Evolutionary conservation across 176 grass and related monocot genomes (phyloP).

Genomic region (Leersia perrieri): DNA sequence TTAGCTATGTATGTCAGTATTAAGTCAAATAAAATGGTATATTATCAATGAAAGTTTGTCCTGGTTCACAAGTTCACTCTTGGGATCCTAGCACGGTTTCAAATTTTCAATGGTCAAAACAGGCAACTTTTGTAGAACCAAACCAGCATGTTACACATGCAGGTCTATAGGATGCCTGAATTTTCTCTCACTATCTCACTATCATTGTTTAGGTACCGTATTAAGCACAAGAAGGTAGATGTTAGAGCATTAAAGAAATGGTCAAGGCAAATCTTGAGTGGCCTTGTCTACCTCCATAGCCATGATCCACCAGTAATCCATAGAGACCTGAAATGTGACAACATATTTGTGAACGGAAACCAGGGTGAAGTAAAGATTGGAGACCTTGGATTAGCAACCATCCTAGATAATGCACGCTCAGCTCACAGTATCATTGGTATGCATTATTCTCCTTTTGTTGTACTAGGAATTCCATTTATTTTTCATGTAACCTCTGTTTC

Average conservation of each 20-base stretch:
- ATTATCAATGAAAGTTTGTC: background rate
- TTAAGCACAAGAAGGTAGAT: slow-evolving; percentile 74
- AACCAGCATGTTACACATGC: background rate
- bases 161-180: background rate
- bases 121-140: background rate
- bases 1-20: background rate
- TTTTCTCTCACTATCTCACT: background rate
- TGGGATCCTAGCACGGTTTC: background rate
- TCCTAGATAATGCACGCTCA: slow-evolving; percentile 67
- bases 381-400: slow-evolving; percentile 75
- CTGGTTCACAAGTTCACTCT: background rate
- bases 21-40: background rate
- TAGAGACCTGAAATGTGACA: slow-evolving; percentile 75
- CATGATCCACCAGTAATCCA: slow-evolving; percentile 82
- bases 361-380: slow-evolving; percentile 87
- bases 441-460: background rate
- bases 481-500: slow-evolving; percentile 1
- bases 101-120: background rate
- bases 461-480: background rate
- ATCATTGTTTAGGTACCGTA: slow-evolving; percentile 57
- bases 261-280: slow-evolving; percentile 80
- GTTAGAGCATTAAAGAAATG: slow-evolving; percentile 82
- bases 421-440: slow-evolving; percentile 79
- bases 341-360: slow-evolving; percentile 85
- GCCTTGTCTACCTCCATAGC: slow-evolving; percentile 73